Conservation (phyloP, 140 eudicot genomes). For the Erigeron philadelphicus region DNA sequence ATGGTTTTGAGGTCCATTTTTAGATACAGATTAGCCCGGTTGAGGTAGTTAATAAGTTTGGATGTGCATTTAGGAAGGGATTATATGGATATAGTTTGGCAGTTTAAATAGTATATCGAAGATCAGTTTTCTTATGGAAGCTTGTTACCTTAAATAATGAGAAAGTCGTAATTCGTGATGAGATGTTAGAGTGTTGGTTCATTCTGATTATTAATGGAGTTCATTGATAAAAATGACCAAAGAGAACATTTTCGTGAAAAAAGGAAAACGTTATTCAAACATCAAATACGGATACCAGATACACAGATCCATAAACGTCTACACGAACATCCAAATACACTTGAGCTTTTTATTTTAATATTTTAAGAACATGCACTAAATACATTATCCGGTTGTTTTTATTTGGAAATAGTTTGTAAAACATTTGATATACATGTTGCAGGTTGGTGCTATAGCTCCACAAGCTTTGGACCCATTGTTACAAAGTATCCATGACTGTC, state of each 20-base stretch:
- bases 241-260: not conserved
- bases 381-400: not conserved
- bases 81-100: not conserved
- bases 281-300: not conserved
- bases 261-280: not conserved
- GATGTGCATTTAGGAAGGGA: conserved; percentile 7
- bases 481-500: conserved; percentile 76
- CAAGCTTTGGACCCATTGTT: conserved; percentile 64
- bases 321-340: not conserved
- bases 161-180: not conserved
- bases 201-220: not conserved
- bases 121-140: not conserved
- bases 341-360: not conserved
- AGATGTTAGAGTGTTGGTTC: not conserved
- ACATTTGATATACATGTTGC: conserved; percentile 25
- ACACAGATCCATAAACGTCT: not conserved
- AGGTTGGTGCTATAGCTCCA: conserved; percentile 89
- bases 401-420: conserved; percentile 2
- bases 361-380: not conserved
- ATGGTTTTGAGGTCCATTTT: not conserved
- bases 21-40: not conserved
- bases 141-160: not conserved
- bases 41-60: not conserved
- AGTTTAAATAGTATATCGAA: too few relatives aligned
- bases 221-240: too few relatives aligned